Percentiles rank a stretch among this genome's conserved stretches.
Evolutionary conservation across 2,329 filamentous ascomycete genomes (phyloP).

Genomic region (Penicillium palitans): DNA sequence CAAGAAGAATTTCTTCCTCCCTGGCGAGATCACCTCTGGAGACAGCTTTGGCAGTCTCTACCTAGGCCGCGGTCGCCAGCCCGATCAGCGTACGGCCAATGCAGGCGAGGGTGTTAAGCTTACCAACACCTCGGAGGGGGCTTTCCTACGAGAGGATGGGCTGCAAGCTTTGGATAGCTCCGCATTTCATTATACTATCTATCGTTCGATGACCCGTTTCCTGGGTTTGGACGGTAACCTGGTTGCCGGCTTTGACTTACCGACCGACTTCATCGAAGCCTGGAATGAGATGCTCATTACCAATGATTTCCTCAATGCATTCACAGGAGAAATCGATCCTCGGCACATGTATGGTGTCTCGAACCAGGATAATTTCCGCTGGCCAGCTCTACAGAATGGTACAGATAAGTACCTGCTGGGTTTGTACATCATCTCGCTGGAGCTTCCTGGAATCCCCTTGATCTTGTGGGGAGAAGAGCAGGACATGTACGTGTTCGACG

Average conservation of each 20-base stretch:
- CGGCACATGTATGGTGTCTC: slow-evolving; percentile 64
- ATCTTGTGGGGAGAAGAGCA: slow-evolving; percentile 67
- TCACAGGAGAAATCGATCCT: slow-evolving; percentile 62
- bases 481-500: slow-evolving; percentile 63
- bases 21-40: slow-evolving; percentile 64
- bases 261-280: slow-evolving; percentile 53
- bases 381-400: slow-evolving; percentile 60
- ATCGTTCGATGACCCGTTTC: slow-evolving; percentile 61
- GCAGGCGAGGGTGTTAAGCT: slow-evolving; percentile 48
- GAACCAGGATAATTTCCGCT: slow-evolving; percentile 66
- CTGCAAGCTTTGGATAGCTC: slow-evolving; percentile 58
- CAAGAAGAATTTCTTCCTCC: slow-evolving; percentile 65
- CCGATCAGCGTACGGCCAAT: slow-evolving; percentile 48
- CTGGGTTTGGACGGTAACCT: slow-evolving; percentile 60
- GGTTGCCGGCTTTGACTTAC: slow-evolving; percentile 54
- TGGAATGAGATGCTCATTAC: slow-evolving; percentile 59
- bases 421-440: slow-evolving; percentile 58
- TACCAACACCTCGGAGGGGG: slow-evolving; percentile 46
- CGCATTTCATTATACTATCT: slow-evolving; percentile 64
- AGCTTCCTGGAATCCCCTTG: slow-evolving; percentile 62
- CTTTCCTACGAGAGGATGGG: slow-evolving; percentile 55
- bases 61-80: slow-evolving; percentile 60
- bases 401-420: slow-evolving; percentile 58
- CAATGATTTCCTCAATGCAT: slow-evolving; percentile 61
- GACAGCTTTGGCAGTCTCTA: slow-evolving; percentile 62